Conservation (phyloP, 768 basidiomycete genomes). For the Scleroderma citrinum region DNA sequence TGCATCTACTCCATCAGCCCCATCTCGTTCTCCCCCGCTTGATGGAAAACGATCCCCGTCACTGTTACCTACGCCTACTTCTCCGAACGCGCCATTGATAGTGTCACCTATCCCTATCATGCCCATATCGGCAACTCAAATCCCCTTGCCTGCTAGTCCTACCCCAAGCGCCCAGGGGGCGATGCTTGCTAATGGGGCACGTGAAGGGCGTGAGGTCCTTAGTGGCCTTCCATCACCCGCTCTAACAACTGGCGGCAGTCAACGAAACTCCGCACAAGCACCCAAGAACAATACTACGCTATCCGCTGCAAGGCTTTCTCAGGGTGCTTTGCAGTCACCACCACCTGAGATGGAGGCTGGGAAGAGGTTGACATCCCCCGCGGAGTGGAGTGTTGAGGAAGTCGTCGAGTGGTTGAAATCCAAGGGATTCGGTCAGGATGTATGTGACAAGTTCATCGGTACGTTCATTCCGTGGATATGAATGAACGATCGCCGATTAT, state of each 20-base stretch:
- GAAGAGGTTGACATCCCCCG: constrained; percentile 42
- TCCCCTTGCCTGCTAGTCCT: constrained; percentile 18
- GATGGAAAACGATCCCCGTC: constrained; percentile 16
- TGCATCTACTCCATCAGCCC: constrained; percentile 11
- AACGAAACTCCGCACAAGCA: constrained; percentile 21
- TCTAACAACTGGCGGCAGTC: constrained; percentile 18
- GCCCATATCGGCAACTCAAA: constrained; percentile 12
- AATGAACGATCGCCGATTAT: neutral
- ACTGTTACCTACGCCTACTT: constrained; percentile 21
- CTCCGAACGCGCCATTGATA: constrained; percentile 20
- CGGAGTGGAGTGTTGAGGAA: constrained; percentile 83
- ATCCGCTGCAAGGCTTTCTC: constrained; percentile 22
- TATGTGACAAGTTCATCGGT: constrained; percentile 86
- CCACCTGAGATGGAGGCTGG: constrained; percentile 14
- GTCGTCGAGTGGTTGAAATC: constrained; percentile 83
- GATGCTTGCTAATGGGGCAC: neutral
- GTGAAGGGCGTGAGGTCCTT: constrained; percentile 21
- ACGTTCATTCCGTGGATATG: constrained; percentile 18
- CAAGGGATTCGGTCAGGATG: constrained; percentile 80
- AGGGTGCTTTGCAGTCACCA: constrained; percentile 12
- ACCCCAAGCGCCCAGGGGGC: constrained; percentile 12
- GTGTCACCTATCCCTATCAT: constrained; percentile 19
- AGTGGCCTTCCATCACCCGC: constrained; percentile 27
- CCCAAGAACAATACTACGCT: constrained; percentile 42
- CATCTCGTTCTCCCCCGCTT: constrained; percentile 15